Evolutionary conservation across 345 rosid genomes (phyloP), one percentile per base, ranked within the genome.

Genomic region (Acer negundo): DNA sequence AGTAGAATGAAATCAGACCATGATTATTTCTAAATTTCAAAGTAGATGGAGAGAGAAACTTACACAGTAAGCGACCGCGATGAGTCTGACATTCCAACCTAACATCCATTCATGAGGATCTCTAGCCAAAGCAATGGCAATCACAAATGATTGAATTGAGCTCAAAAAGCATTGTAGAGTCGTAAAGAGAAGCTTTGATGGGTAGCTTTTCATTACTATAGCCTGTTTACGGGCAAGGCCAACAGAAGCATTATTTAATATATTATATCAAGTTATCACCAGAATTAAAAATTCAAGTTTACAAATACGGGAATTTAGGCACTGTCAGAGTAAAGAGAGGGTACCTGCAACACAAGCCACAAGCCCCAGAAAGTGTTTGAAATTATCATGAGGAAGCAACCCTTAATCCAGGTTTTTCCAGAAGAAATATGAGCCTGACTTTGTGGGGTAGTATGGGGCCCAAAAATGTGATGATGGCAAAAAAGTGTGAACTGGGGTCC

Each of bases 261-360:
- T 28, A 28, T 28, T 28, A 28, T 2, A 28, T 28, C 38, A 31
- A 31, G 38, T 31, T 31, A 28, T 28, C 38, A 3, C 6, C 6
- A 31, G 38, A 3, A 31, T 4, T 31, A 31, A 31, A 31, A 31
- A 31, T 31, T 4, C 38, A 31, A 31, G 38, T 31, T 31, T 31
- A 31, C 38, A 31, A 31, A 31, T 31, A 31, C 3, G 38, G 38
- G 38, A 31, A 31, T 31, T 31, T 3, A 31, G 38, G 38, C 38
- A 31, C 0, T 31, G 6, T 31, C 38, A 31, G 6, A 31, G 38
- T 31, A 31, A 0, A 49, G 6, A 67, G 12, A 13, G 31, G 0
- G 1, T 81, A 93, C 98, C 99, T 95, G 98, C 70, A 96, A 76
- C 4, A 93, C 95, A 62, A 96, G 85, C 99, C 99, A 96, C 46